These are phyloP conservation scores for Axilococcus clingmanii DNA, from an alignment of 139 green algal species.

Conservation along the genomic window DNA sequence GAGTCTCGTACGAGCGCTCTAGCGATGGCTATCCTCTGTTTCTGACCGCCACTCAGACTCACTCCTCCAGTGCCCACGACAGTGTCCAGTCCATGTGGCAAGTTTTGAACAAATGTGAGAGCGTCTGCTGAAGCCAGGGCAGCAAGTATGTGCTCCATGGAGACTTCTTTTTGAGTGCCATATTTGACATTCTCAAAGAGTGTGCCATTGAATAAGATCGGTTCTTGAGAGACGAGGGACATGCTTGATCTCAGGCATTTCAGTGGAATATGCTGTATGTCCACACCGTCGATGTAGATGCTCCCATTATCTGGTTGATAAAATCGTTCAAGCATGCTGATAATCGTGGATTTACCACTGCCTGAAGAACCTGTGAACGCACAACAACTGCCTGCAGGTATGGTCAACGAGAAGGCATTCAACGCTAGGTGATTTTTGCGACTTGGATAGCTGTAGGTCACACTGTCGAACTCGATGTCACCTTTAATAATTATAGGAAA, in stretches of 20 bases:
- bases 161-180: constrained; percentile 34
- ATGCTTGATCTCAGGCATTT: constrained; percentile 65
- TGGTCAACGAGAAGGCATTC: constrained; percentile 45
- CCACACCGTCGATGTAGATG: constrained; percentile 58
- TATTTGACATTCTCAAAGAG: constrained; percentile 71
- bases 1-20: constrained; percentile 51
- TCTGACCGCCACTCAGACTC: constrained; percentile 62
- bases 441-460: constrained; percentile 61
- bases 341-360: constrained; percentile 86
- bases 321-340: constrained; percentile 80
- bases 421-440: constrained; percentile 45
- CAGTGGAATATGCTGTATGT: constrained; percentile 67
- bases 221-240: constrained; percentile 83
- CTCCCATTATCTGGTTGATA: constrained; percentile 51
- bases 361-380: constrained; percentile 88
- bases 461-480: constrained; percentile 27
- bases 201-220: constrained; percentile 62
- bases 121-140: constrained; percentile 54
- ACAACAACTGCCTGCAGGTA: constrained; percentile 44
- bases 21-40: constrained; percentile 73
- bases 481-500: constrained; percentile 4
- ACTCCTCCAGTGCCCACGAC: constrained; percentile 36
- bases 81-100: constrained; percentile 59
- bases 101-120: constrained; percentile 39
- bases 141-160: constrained; percentile 36